Evolutionary conservation across 2,329 filamentous ascomycete species (phyloP), one percentile per base, ranked within the genome.

Genomic region (Trichoderma sp.): DNA sequence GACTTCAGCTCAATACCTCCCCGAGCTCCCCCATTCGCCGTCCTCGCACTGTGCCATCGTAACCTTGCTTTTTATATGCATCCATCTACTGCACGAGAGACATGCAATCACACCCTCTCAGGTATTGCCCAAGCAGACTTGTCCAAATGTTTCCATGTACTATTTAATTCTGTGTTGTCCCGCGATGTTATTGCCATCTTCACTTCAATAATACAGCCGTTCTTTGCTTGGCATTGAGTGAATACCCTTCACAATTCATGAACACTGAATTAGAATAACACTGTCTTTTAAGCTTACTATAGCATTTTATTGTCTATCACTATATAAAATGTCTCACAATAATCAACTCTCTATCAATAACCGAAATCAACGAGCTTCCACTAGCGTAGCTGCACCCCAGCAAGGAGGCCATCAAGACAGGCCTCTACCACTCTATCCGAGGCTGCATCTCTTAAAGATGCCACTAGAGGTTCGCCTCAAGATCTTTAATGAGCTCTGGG

Each of bases 391-490:
- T 33, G 27, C 27, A 16, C 8, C 18, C 3, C 33, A 31, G 18
- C 6, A 21, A 45, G 18, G 27, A 33, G 18, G 12, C 56, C 18
- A 7, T 64, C 27, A 38, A n/a, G 38, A 5, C n/a, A 6, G 5
- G 21, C 14, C 45, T 56, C 33, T 14, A 3, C 6, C 68, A n/a
- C 27, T 50, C 3, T 50, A 50, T n/a, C 38, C 59, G 27, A 63
- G 59, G 24, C 16, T 53, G 29, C 35, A 72, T 33, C 12, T 72
- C 14, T 27, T 72, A 33, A 62, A 64, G 11, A 63, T 72, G 68
- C 68, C 68, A 14, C 11, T 72, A 6, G 68, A 72, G n/a, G 68
- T 72, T 33, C 68, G 59, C 59, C 38, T 72, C 29, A 72, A 72
- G 38, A 72, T 72, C 68, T 53, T 72, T 31, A 29, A 27, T 18